Percentiles rank a stretch among this genome's conserved stretches.
Conservation (phyloP, 2,329 filamentous ascomycete species). For the Cladosporium colombiae region DNA sequence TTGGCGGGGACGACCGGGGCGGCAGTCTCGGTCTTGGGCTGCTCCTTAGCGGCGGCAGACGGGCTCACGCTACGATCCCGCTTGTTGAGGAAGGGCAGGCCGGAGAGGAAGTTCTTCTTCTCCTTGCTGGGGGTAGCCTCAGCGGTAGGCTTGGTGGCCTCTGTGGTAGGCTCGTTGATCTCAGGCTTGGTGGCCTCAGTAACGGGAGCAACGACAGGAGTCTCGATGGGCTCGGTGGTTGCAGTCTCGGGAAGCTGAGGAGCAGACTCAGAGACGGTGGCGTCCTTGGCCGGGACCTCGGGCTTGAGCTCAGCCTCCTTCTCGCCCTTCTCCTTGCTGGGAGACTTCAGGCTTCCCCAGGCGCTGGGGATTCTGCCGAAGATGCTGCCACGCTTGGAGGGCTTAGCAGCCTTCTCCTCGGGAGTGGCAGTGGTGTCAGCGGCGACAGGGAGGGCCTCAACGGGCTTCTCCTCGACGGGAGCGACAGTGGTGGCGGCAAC, state of each 20-base stretch:
- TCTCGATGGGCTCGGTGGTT: conserved; percentile 43
- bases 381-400: conserved; percentile 79
- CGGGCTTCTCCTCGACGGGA: conserved; percentile 41
- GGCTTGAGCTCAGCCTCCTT: conserved; percentile 66
- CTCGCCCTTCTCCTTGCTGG: conserved; percentile 66
- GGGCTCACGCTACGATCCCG: conserved; percentile 41
- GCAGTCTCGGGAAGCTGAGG: conserved; percentile 40
- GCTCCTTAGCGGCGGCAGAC: conserved; percentile 38
- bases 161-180: conserved; percentile 36
- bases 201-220: conserved; percentile 33
- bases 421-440: conserved; percentile 28
- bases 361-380: conserved; percentile 65
- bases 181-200: conserved; percentile 32
- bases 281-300: conserved; percentile 52
- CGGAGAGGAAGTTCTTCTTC: conserved; percentile 38
- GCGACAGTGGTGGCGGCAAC: conserved; percentile 29
- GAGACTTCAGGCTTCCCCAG: conserved; percentile 59
- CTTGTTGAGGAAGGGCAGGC: conserved; percentile 36
- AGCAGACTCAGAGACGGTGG: conserved; percentile 41
- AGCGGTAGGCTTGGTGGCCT: conserved; percentile 44
- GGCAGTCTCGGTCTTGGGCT: conserved; percentile 36
- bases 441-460: conserved; percentile 19
- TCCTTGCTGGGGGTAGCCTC: conserved; percentile 34
- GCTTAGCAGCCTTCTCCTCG: conserved; percentile 69
- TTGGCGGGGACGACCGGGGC: conserved; percentile 21